Conservation (phyloP, 2,329 filamentous ascomycete species). For the Paraphoma sp. region DNA sequence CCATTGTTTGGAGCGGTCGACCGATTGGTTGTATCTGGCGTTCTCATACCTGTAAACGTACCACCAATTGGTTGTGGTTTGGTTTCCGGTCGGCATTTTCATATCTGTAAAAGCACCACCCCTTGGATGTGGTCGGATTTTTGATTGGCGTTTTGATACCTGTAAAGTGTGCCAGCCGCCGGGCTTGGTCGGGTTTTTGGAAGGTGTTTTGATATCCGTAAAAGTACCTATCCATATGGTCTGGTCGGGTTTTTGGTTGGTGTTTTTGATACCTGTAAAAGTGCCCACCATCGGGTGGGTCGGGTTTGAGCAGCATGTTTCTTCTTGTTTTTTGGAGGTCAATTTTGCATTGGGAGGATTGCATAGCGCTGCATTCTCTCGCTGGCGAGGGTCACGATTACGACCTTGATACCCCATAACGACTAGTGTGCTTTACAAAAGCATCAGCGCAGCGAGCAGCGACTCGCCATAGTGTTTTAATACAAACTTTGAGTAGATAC, state of each 20-base stretch:
- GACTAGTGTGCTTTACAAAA: constrained; percentile 1
- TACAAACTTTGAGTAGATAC: background rate
- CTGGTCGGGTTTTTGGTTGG: too few relatives aligned
- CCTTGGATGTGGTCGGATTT: background rate
- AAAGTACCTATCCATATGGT: too few relatives aligned
- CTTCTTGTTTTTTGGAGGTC: constrained; percentile 7
- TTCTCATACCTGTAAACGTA: background rate
- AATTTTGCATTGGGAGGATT: background rate
- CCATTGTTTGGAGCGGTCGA: background rate
- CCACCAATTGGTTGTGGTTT: background rate
- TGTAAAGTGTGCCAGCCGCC: too few relatives aligned
- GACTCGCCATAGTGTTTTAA: background rate
- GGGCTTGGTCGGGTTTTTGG: too few relatives aligned
- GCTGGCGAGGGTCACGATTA: constrained; percentile 13
- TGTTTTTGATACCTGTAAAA: too few relatives aligned
- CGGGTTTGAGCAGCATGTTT: too few relatives aligned
- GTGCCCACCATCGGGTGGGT: too few relatives aligned
- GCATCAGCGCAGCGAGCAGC: background rate
- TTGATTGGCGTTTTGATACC: background rate
- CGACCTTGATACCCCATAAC: constrained; percentile 21
- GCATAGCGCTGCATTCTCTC: constrained; percentile 19
- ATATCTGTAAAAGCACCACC: background rate
- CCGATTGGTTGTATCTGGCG: background rate
- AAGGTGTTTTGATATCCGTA: too few relatives aligned
- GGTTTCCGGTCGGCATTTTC: background rate